Conservation (phyloP, 805 yeast species). For the Pichia nakasei region DNA sequence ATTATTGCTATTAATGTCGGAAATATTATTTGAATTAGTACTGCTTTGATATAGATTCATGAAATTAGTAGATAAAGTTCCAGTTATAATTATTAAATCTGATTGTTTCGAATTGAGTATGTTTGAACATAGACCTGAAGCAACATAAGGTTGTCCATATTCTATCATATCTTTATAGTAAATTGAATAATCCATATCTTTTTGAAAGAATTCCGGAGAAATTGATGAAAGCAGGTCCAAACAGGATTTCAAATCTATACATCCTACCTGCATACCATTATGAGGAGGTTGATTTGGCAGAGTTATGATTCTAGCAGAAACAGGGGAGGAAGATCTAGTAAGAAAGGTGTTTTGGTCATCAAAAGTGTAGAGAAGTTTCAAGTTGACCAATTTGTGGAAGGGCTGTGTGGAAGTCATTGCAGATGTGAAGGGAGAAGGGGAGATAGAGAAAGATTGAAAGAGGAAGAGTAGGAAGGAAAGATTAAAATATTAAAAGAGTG, state of each 20-base stretch:
- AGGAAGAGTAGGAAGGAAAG: neutral
- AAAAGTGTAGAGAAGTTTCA: conserved; percentile 34
- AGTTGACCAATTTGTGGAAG: conserved; percentile 20
- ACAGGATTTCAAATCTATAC: conserved; percentile 36
- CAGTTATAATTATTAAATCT: conserved; percentile 39
- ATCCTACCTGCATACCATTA: conserved; percentile 34
- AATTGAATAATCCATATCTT: conserved; percentile 36
- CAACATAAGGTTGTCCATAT: conserved; percentile 44
- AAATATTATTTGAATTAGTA: no score
- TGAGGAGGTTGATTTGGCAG: conserved; percentile 33
- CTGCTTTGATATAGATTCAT: conserved; percentile 34
- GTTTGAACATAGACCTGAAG: conserved; percentile 34
- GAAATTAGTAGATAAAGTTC: conserved; percentile 50
- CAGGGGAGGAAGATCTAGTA: conserved; percentile 30
- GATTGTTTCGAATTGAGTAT: conserved; percentile 17
- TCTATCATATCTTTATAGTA: conserved; percentile 40
- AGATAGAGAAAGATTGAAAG: neutral
- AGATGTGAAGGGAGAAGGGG: neutral
- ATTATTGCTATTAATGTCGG: conserved; percentile 3
- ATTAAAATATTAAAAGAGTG: no score
- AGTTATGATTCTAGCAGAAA: conserved; percentile 34
- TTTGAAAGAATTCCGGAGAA: conserved; percentile 35
- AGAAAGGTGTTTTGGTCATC: conserved; percentile 35
- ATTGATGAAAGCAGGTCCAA: conserved; percentile 37
- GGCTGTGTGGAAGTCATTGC: conserved; percentile 1